phyloP scores from a whole-genome alignment of 2,329 filamentous ascomycete genomes.

The Diplodia scrobiculata region DNA sequence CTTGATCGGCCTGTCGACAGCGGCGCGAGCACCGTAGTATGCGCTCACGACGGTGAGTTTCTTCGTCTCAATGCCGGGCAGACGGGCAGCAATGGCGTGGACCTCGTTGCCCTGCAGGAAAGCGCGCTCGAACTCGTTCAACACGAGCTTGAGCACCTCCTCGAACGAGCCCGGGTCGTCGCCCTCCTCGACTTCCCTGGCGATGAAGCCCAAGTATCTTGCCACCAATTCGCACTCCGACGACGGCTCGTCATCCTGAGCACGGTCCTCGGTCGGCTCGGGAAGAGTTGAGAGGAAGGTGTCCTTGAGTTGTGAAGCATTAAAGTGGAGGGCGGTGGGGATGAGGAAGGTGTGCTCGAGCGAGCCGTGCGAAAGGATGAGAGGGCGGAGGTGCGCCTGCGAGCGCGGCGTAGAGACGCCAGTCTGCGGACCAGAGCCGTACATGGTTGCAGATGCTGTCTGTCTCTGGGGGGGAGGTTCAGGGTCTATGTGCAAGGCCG shows the following conservation, averaged over 20 bases:
- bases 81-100: slow-evolving; percentile 79
- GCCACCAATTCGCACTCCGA: slow-evolving; percentile 90
- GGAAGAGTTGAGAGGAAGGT: slow-evolving; percentile 83
- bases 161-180: slow-evolving; percentile 91
- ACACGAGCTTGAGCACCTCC: slow-evolving; percentile 85
- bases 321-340: slow-evolving; percentile 92
- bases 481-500: slow-evolving; percentile 31
- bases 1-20: slow-evolving; percentile 81
- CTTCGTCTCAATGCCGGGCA: slow-evolving; percentile 90
- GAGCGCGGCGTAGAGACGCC: slow-evolving; percentile 96
- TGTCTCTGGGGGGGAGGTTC: neutral
- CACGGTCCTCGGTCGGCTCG: slow-evolving; percentile 90
- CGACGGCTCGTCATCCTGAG: slow-evolving; percentile 98
- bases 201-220: slow-evolving; percentile 88
- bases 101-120: slow-evolving; percentile 96
- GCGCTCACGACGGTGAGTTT: slow-evolving; percentile 85
- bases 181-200: slow-evolving; percentile 84
- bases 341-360: slow-evolving; percentile 96
- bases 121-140: slow-evolving; percentile 95
- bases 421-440: slow-evolving; percentile 88
- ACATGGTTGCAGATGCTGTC: slow-evolving; percentile 61
- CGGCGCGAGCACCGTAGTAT: slow-evolving; percentile 88
- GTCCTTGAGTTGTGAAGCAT: slow-evolving; percentile 91
- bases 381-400: slow-evolving; percentile 84
- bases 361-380: slow-evolving; percentile 87